Base-by-base conservation (phyloP, 2,329 filamentous ascomycete genomes). In the Sporothrix schenckii region DNA sequence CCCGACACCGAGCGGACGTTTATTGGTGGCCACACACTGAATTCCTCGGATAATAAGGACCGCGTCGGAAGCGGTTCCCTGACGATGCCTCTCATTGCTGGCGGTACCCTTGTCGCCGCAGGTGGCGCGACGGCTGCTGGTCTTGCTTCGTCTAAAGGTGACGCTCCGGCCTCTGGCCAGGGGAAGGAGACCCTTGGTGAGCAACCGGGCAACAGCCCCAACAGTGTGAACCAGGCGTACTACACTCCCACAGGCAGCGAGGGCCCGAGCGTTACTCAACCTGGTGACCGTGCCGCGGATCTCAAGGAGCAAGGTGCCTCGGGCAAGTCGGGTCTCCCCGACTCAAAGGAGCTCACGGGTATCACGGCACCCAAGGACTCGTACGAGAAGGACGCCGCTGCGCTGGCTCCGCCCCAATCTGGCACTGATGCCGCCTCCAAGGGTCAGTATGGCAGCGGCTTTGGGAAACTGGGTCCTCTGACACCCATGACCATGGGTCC, bases 11-110 rank as follows among this genome's bases (percentile, higher is more conserved):
- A 56, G 39, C 70, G 72, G 21, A 74, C 77, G 4, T 84, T 84
- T 72, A 76, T 84, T 39, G 82, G 83, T 14, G 83, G 83, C 19
- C 80, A 79, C 10, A 78, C 80, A 4, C 77, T 83, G 16, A 71
- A 73, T 10, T 73, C 71, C 19, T 69, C 72, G 5, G 73, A 74
- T 41, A 72, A 72, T 50, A 78, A 34, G 34, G 34, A 27, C n/a
- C 21, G 49, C 0, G 54, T 68, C 10, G 72, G 66, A 13, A 60
- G 53, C 14, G 70, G 70, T 16, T 39, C 21, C 14, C 44, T 71
- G 53, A 67, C 44, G 21, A 34, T 67, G 6, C 67, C 70, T 5
- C 34, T 69, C 9, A 41, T 60, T 5, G 53, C 65, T 5, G 13
- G 79, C 77, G 24, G 72, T 80, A 66, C 77, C 77, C 16, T 74